Base-by-base conservation (phyloP, 78 protist species). In the Protostelium mycophagum region DNA sequence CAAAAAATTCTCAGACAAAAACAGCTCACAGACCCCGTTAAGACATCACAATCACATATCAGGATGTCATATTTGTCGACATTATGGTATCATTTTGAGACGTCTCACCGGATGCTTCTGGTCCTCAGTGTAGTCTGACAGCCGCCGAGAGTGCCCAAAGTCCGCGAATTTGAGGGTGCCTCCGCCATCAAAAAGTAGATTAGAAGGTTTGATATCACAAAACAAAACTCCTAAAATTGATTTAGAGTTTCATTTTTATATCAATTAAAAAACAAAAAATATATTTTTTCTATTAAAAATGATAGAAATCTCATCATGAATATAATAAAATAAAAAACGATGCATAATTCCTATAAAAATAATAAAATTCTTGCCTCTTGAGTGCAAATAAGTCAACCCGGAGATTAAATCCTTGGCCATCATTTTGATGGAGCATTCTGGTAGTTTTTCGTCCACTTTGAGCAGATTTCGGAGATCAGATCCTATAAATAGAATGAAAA, bases 121-220 rank as follows among this genome's bases (percentile, higher is more conserved):
- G 0, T 88, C 85, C 31, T 1, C 34, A 29, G 35, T 10, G 0
- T 35, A 35, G 0, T 89, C 89, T 0, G 25, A 85, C 34, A 91
- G 0, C 0, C 35, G 88, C 28, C 1, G 1, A 1, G 97, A 88
- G 9, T 86, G 87, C 36, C 91, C 89, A 34, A 95, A 91, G 83
- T 93, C 95, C 38, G 35, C 0, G 34, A 91, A 86, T 38, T 92
- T 93, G 36, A 91, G 83, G n/a, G 63, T 25, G 1, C 94, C 97
- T 0, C n/a, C 28, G 16, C 63, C 92, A 38, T 91, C 94, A 34
- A 93, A 28, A 38, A 95, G 91, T 34, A 95, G 37, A 35, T 91
- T 87, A 38, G 88, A 34, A 1, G 97, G 96, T 85, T 90, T 85
- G 83, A 95, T 37, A 38, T 93, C 93, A 37, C 90, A 0, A 88